Evolutionary conservation across 129 eudicot species (phyloP).

Genomic region (Pseudognaphalium luteoalbum): DNA sequence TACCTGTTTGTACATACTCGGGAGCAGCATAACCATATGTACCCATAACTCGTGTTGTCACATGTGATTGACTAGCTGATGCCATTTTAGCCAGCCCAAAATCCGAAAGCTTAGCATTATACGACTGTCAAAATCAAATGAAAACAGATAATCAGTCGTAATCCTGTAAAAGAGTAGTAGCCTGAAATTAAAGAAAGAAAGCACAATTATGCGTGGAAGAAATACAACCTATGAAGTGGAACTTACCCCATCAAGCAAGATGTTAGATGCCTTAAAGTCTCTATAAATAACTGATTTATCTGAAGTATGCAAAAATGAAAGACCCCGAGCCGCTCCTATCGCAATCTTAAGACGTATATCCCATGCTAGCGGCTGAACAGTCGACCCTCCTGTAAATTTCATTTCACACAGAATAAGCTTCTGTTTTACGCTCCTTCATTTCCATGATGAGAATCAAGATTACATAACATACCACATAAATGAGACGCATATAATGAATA

Average conservation of each 20-base stretch:
- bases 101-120: slow-evolving; percentile 77
- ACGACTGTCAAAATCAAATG: slow-evolving; percentile 43
- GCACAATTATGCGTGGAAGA: not conserved
- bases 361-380: slow-evolving; percentile 89
- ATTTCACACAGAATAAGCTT: slow-evolving; percentile 17
- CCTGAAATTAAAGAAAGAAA: not conserved
- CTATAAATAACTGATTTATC: slow-evolving; percentile 76
- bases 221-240: not conserved
- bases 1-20: slow-evolving; percentile 86
- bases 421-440: not conserved
- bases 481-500: not conserved
- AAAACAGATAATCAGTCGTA: slow-evolving; percentile 12
- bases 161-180: not conserved
- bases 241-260: slow-evolving; percentile 81
- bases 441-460: not conserved
- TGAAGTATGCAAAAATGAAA: slow-evolving; percentile 68
- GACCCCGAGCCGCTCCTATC: slow-evolving; percentile 91
- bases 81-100: slow-evolving; percentile 85
- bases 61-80: slow-evolving; percentile 71
- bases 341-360: slow-evolving; percentile 65
- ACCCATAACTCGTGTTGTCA: slow-evolving; percentile 83
- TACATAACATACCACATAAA: not conserved
- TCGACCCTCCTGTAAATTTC: slow-evolving; percentile 66
- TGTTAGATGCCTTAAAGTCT: slow-evolving; percentile 88
- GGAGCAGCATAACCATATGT: slow-evolving; percentile 95